phyloP scores from a whole-genome alignment of 805 yeast species.

The Lipomyces mesembrius region DNA sequence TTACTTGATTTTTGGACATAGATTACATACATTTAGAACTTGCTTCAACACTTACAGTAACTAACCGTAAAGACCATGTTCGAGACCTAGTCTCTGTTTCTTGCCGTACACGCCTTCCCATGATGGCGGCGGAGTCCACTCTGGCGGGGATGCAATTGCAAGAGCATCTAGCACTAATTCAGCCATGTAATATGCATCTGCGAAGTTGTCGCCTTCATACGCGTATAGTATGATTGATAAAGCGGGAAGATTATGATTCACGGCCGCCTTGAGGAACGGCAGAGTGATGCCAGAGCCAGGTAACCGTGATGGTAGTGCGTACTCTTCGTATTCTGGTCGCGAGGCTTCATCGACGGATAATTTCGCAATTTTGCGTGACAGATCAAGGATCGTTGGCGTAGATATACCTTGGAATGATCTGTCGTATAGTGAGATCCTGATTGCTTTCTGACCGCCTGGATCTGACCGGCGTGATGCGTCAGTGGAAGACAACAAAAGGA shows the following conservation, averaged over 20 bases:
- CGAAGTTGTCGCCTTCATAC: conserved; percentile 87
- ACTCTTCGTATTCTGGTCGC: conserved; percentile 4
- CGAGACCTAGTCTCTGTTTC: conserved; percentile 68
- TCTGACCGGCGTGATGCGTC: conserved; percentile 52
- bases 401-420: neutral
- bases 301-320: conserved; percentile 29
- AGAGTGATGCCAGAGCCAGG: conserved; percentile 47
- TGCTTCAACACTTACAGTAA: neutral
- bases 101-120: conserved; percentile 89
- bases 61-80: conserved; percentile 74
- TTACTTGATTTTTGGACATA: neutral
- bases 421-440: conserved; percentile 8
- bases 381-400: conserved; percentile 8
- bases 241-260: conserved; percentile 32
- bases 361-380: conserved; percentile 15
- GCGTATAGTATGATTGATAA: conserved; percentile 63
- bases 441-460: conserved; percentile 22
- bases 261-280: conserved; percentile 38
- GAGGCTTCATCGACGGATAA: conserved; percentile 14
- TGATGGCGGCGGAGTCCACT: conserved; percentile 66
- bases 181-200: conserved; percentile 66
- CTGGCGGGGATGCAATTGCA: conserved; percentile 27
- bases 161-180: conserved; percentile 45
- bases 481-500: conserved; percentile 70
- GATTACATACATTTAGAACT: neutral